Conservation (phyloP, 179 eudicot species). For the Vitellaria paradoxa region DNA sequence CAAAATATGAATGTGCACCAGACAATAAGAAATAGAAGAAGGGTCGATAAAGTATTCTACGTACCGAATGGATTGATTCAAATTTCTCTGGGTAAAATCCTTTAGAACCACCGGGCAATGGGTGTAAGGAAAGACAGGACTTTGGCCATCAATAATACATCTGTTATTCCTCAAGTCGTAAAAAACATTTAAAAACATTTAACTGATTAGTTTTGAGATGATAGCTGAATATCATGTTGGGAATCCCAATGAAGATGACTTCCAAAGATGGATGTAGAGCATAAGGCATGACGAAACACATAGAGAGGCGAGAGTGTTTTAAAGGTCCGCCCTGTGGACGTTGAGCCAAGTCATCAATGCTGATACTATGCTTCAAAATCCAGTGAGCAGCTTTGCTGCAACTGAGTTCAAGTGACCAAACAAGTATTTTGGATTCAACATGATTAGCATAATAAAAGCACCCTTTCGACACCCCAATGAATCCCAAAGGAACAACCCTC, state of each 20-base stretch:
- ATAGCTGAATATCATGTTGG: neutral
- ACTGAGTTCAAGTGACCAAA: conserved; percentile 1
- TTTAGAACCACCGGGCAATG: conserved; percentile 6
- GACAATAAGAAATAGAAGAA: no score
- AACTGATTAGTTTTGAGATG: neutral
- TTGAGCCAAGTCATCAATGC: neutral
- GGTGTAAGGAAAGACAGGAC: neutral
- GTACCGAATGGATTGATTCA: neutral
- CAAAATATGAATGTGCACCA: no score
- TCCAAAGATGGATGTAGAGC: conserved; percentile 4
- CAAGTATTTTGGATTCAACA: neutral
- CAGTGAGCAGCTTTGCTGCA: neutral
- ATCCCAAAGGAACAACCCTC: neutral
- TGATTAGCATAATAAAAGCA: conserved; percentile 2
- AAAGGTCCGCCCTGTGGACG: neutral
- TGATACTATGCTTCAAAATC: conserved; percentile 3
- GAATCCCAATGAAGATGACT: conserved; percentile 4
- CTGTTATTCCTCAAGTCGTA: neutral
- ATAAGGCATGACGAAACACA: neutral
- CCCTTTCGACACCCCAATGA: neutral
- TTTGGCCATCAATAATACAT: neutral
- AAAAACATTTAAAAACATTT: neutral
- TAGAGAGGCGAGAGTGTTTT: neutral
- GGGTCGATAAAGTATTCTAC: neutral
- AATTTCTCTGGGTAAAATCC: neutral